Base-by-base conservation (phyloP, 2,329 filamentous ascomycete genomes). In the Alternaria longipes region DNA sequence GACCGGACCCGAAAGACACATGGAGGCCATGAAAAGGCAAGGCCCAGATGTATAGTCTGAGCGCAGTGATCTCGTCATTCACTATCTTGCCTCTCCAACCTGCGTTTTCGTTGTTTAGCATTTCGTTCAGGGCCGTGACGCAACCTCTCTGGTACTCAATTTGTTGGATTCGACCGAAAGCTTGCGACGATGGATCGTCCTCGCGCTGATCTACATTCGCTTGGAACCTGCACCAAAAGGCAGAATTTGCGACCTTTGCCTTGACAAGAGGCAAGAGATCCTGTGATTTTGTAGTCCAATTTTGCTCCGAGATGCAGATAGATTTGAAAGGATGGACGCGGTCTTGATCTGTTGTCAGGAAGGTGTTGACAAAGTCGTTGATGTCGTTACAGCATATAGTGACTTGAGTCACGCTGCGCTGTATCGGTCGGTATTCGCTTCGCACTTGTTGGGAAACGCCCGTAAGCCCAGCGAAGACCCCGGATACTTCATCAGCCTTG, bases 391-490 rank as follows among this genome's bases (percentile, higher is more conserved):
- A 36, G 34, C 34, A 36, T 16, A 36, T 14, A 7, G 34, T n/a
- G 34, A 36, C 34, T n/a, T 14, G 34, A 36, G 12, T 36, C 34
- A 36, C 34, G 49, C 50, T 24, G 16, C 34, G 22, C 50, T 53
- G 50, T 0, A 53, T 53, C n/a, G 50, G 50, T 28, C 20, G 14
- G n/a, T 53, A 53, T 38, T 53, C 36, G 11, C n/a, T 28, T 26
- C 50, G n/a, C 2, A 53, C 26, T 11, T 41, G 50, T 14, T 4
- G 22, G 1, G 34, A 53, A 12, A 41, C 36, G 22, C 50, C 18
- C 24, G 50, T 53, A 6, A 53, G 34, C 2, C 50, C 50, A 8
- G 38, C 9, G 6, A 22, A 53, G 11, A 26, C 32, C 6, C 36
- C 36, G n/a, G 16, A n/a, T 24, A 20, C 30, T 12, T n/a, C 2